Evolutionary conservation across 2,329 filamentous ascomycete species (phyloP), one percentile per base, ranked within the genome.

Genomic region (Stachybotrys chlorohalonatus): DNA sequence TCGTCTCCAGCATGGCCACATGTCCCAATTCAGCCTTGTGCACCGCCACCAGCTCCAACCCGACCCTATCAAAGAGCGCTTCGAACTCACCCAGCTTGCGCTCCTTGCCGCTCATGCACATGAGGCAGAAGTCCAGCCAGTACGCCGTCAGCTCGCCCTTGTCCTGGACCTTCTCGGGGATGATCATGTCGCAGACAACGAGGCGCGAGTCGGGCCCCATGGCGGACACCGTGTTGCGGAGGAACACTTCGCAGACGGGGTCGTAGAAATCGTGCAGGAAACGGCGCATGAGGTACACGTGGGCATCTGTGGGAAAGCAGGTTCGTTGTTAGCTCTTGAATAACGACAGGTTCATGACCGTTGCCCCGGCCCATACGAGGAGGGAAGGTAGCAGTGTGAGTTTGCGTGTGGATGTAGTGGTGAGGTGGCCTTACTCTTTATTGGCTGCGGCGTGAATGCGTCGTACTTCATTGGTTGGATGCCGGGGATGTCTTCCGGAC

Each of bases 171-270:
- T 55, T 58, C 9, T 65, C 63, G 0, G 66, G 67, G 30, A 68
- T 57, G 8, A 70, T 56, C 60, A 68, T 66, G 58, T 70, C 66
- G 56, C 65, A 66, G 31, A 70, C 56, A 31, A 70, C 56, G 5
- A 67, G 60, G 4, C 64, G 60, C 4, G 66, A 66, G 17, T 60
- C 59, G 1, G 60, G 60, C 2, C 61, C 63, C 64, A 65, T 65
- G 53, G 62, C 58, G 15, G 57, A 54, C 3, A 55, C 62, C 2
- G 60, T 62, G 56, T 61, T 64, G 17, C 53, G 57, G 51, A 66
- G 56, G 53, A 66, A 62, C 13, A 60, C 54, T 32, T 61, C 48
- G 57, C 60, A 63, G 9, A 61, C 62, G 17, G 60, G 56, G 48
- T 60, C 54, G 52, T 66, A 64, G 51, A 65, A 66, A 58, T 66